phyloP scores from a whole-genome alignment of 768 basidiomycete genomes.

The Psilocybe azurescens region DNA sequence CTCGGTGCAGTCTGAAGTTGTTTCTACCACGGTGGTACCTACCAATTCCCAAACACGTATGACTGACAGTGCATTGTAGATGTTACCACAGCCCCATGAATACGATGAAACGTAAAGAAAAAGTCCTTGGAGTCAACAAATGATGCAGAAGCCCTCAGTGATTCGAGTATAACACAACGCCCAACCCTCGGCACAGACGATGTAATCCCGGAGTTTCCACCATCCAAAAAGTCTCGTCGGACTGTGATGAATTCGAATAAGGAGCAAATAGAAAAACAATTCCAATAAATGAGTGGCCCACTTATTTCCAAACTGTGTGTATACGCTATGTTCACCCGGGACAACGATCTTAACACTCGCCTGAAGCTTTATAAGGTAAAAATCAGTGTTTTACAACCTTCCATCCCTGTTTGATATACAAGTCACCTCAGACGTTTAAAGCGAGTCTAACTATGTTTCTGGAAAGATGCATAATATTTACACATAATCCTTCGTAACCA shows the following conservation, averaged over 20 bases:
- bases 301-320: conserved; percentile 64
- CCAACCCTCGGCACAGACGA: neutral
- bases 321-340: neutral
- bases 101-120: neutral
- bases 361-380: conserved; percentile 66
- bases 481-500: conserved; percentile 1
- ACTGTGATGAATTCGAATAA: neutral
- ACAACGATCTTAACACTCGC: neutral
- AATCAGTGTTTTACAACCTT: neutral
- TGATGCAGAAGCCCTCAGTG: neutral
- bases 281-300: conserved; percentile 58
- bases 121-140: neutral
- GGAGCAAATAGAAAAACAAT: neutral
- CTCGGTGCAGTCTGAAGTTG: no score
- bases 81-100: neutral
- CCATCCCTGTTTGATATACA: neutral
- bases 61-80: no score
- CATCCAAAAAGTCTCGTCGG: conserved; percentile 2
- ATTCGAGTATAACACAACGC: neutral
- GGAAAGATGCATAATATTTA: neutral
- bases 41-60: no score
- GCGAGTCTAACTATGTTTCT: conserved; percentile 8
- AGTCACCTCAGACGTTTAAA: conserved; percentile 24
- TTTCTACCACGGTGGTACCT: no score
- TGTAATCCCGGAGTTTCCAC: neutral